These are phyloP conservation scores for Niebla homalea DNA, from an alignment of 495 filamentous ascomycete species.

Conservation along the genomic window DNA sequence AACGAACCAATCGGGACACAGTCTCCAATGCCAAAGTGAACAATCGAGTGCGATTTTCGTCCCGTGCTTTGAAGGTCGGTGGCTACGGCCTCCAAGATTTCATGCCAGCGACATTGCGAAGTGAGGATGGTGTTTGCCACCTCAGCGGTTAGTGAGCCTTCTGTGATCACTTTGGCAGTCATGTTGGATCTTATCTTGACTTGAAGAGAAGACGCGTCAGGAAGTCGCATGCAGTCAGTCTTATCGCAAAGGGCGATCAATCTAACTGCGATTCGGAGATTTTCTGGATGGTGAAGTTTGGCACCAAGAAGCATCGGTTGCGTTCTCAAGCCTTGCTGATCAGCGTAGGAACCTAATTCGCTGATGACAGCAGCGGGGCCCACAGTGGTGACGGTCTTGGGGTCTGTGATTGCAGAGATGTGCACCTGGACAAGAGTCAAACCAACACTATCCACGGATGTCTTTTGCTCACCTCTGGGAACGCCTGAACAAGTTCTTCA, in stretches of 20 bases:
- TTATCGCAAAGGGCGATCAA: too few relatives aligned
- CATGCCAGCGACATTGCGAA: too few relatives aligned
- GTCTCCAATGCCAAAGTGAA: conserved; percentile 20
- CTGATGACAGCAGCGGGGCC: conserved; percentile 10
- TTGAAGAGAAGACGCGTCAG: conserved; percentile 8
- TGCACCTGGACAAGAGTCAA: conserved; percentile 12
- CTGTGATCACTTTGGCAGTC: too few relatives aligned
- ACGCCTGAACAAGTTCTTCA: conserved; percentile 17
- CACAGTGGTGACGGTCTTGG: conserved; percentile 20
- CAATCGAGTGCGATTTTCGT: too few relatives aligned
- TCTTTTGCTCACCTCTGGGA: conserved; percentile 12
- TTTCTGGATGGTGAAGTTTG: conserved; percentile 24
- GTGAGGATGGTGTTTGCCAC: too few relatives aligned
- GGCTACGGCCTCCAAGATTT: too few relatives aligned
- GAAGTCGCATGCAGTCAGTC: conserved; percentile 22
- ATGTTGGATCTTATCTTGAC: too few relatives aligned
- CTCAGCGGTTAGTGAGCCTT: too few relatives aligned
- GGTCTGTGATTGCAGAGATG: conserved; percentile 22
- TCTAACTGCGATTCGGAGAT: too few relatives aligned
- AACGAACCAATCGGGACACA: conserved; percentile 21
- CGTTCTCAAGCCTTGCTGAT: conserved; percentile 2
- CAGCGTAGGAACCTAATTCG: conserved; percentile 6
- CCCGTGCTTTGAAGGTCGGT: too few relatives aligned
- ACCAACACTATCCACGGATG: background rate
- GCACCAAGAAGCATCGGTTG: conserved; percentile 12